Base-by-base conservation (phyloP, 1,284 basidiomycete genomes). In the Leccinum subrobustum region DNA sequence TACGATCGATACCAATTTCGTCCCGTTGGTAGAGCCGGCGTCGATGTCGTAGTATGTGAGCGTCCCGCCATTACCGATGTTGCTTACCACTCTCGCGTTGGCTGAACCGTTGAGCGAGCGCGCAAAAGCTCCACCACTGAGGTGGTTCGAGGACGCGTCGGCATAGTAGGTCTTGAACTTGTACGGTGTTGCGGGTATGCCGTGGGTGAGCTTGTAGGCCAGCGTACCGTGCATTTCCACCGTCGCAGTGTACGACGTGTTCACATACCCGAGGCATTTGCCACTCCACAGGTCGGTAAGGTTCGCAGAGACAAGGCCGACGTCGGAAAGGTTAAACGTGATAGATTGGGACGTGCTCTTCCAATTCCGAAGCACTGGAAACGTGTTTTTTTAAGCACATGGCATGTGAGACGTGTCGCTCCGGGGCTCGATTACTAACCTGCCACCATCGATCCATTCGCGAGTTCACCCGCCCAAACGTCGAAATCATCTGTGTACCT, bases 401-500 rank as follows among this genome's bases (percentile, higher is more conserved):
- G 16, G 6, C 33, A 54, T 39, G 6, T 50, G 3, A 8, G 20
- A 16, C 3, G 53, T 18, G 16, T 14, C 20, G 6, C 20, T 29
- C 23, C 47, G 11, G 25, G 8, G 29, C 1, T 39, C 3, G 2
- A 5, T 7, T 14, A 54, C 61, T 54, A 35, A 81, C 81, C 70
- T 60, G 73, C 81, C 56, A 81, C 77, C 27, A 76, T 79, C 1
- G 80, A 82, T 27, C 80, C 81, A 67, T 82, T 79, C n/a, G 79
- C 70, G 20, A 83, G 65, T 33, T 79, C 78, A 7, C 81, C 81
- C 29, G 78, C 72, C 81, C 81, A 83, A 6, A 82, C 78, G 61
- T 83, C 81, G 58, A 79, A 72, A 58, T 80, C 78, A 59, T 80
- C 78, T 0, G 79, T 78, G 65, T 83, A 82, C 53, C 81, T 77